Evolutionary conservation across 495 filamentous ascomycete species (phyloP).

Genomic region (Penicillium steckii): DNA sequence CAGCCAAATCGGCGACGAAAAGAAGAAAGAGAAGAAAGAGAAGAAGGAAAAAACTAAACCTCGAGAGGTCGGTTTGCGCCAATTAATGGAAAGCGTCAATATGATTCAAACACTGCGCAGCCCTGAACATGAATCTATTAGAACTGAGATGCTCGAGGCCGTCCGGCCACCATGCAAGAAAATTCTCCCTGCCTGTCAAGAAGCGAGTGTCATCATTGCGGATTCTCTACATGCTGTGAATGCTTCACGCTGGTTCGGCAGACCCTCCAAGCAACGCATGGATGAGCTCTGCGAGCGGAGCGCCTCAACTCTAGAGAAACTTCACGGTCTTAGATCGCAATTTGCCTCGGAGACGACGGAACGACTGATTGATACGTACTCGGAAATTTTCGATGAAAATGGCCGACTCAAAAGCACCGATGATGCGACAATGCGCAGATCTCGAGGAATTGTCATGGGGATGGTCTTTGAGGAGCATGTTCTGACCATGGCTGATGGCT

Average conservation of each 20-base stretch:
- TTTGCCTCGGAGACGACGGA: constrained; percentile 28
- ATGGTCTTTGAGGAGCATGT: constrained; percentile 36
- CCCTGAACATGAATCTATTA: constrained; percentile 24
- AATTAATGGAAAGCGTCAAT: constrained; percentile 24
- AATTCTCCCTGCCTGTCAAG: constrained; percentile 25
- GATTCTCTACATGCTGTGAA: constrained; percentile 26
- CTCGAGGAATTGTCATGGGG: constrained; percentile 18
- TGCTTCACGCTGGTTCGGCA: constrained; percentile 25
- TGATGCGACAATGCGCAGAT: constrained; percentile 10
- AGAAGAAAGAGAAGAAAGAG: constrained; percentile 1
- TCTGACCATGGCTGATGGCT: constrained; percentile 18
- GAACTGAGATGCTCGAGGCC: constrained; percentile 25
- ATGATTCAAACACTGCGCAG: constrained; percentile 22
- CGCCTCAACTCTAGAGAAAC: constrained; percentile 12
- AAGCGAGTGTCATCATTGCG: constrained; percentile 14
- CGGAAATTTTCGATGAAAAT: constrained; percentile 26
- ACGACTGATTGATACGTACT: constrained; percentile 21
- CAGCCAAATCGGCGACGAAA: too few relatives aligned
- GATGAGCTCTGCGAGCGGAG: constrained; percentile 14
- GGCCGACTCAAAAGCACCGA: constrained; percentile 18
- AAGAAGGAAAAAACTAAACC: constrained; percentile 17
- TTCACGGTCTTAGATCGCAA: constrained; percentile 14
- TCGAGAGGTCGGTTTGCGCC: constrained; percentile 26
- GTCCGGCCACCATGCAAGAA: constrained; percentile 20
- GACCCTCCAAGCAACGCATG: constrained; percentile 16